Conservation (phyloP, 2,329 filamentous ascomycete genomes). For the Alternaria brassicae region DNA sequence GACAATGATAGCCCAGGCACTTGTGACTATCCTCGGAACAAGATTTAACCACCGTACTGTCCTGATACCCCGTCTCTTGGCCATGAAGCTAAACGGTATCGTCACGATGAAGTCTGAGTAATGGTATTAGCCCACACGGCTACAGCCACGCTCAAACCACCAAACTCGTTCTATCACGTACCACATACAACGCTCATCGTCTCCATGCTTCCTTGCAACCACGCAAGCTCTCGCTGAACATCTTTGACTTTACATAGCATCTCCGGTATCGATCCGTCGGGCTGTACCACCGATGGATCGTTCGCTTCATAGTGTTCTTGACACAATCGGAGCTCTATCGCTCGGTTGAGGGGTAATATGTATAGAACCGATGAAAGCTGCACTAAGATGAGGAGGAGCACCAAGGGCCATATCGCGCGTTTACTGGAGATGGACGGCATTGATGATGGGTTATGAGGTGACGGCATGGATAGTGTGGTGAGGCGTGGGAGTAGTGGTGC, state of each 20-base stretch:
- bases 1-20: conserved; percentile 41
- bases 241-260: conserved; percentile 61
- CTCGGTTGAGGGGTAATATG: conserved; percentile 48
- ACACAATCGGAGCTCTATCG: conserved; percentile 53
- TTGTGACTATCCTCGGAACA: conserved; percentile 40
- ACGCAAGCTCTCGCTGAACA: conserved; percentile 61
- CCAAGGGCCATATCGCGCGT: conserved; percentile 36
- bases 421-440: neutral
- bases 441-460: conserved; percentile 16
- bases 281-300: conserved; percentile 48
- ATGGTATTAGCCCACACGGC: neutral
- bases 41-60: conserved; percentile 44
- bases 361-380: conserved; percentile 45
- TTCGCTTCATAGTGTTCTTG: conserved; percentile 57
- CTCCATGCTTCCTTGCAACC: conserved; percentile 59
- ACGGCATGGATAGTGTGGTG: conserved; percentile 1
- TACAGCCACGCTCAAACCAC: neutral
- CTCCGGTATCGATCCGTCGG: conserved; percentile 57
- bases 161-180: conserved; percentile 24
- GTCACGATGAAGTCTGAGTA: conserved; percentile 44
- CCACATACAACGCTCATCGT: conserved; percentile 47
- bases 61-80: conserved; percentile 38
- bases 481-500: conserved; percentile 15
- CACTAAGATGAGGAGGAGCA: conserved; percentile 44
- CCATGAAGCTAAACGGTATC: conserved; percentile 46